Evolutionary conservation across 192 early-diverging fungal species (phyloP), one percentile per base, ranked within the genome.

Genomic region (Entophlyctis helioformis): DNA sequence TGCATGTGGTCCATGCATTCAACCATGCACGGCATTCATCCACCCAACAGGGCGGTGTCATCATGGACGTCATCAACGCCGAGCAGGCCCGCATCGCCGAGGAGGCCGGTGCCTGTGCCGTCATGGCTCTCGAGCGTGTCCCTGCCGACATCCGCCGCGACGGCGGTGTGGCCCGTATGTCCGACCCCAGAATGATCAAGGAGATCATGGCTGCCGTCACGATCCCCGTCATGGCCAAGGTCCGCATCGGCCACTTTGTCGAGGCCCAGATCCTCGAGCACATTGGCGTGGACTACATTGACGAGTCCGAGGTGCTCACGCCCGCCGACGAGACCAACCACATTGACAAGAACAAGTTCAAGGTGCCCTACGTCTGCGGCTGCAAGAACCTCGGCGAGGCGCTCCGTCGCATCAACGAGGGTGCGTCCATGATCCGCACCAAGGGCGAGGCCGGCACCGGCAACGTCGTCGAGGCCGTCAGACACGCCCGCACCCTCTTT

Each of bases 381-480:
- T 80, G 79, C 62, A 86, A 86, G 66, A 96, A 98, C 74, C 71
- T 98, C 34, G 92, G 95, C 51, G 92, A 98, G 64, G 95, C 95
- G 39, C 74, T 98, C 57, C 78, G 95, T 34, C 80, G 95, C 43
- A 90, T 98, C 64, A 76, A 78, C 54, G 95, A 98, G 66, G 95
- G 95, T 59, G 95, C 95, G 36, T 83, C 91, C 44, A 89, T 95
- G 83, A 93, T 98, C 69, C 81, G 91, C 54, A 96, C 92, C 46
- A 96, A 95, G 79, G 95, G 92, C 56, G 91, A 95, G 64, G 91
- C 92, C 27, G 95, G 95, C 45, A 98, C 95, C 21, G 95, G 95
- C 47, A 86, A 98, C 55, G 90, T 98, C 39, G 85, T 98, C 42
- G 84, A 98, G 67, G 95, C 95, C 39, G 95, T 98, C 57, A 82